A percentile compares a stretch with the other conserved stretches of the same genome.
phyloP scores from a whole-genome alignment of 352 stramenopile genomes.

The Globisporangium solare region DNA sequence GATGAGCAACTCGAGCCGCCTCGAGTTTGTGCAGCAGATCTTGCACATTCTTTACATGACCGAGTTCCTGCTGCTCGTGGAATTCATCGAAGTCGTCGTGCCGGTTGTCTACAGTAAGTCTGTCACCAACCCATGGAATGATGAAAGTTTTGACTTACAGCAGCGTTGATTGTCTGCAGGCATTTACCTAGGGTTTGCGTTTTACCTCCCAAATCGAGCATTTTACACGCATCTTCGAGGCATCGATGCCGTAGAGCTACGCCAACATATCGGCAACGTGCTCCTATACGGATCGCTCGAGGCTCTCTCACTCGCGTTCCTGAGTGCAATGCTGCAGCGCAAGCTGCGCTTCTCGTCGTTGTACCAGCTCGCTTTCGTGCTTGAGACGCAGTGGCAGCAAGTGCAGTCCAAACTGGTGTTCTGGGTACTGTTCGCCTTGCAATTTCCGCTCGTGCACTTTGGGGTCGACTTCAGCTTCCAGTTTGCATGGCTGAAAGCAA shows the following conservation, averaged over 20 bases:
- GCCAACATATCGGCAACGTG: too few species aligned
- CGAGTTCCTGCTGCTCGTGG: slow-evolving; percentile 18
- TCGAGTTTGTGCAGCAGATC: slow-evolving; percentile 2
- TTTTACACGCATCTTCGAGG: too few species aligned
- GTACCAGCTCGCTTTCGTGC: slow-evolving; percentile 17
- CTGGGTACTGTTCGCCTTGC: slow-evolving; percentile 10
- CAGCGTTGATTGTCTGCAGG: background rate
- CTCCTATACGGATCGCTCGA: too few species aligned
- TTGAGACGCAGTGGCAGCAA: slow-evolving; percentile 19
- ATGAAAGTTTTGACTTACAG: too few species aligned
- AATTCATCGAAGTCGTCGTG: slow-evolving; percentile 19
- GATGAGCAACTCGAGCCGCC: background rate
- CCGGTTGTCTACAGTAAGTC: slow-evolving; percentile 19
- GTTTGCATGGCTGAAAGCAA: too few species aligned
- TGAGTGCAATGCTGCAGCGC: slow-evolving; percentile 10
- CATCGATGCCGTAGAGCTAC: too few species aligned
- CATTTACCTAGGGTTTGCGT: background rate
- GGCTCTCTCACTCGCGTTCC: too few species aligned
- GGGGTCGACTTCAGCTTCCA: background rate
- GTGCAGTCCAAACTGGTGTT: slow-evolving; percentile 21
- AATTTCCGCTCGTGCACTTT: slow-evolving; percentile 2
- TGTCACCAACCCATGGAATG: background rate
- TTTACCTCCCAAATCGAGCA: background rate
- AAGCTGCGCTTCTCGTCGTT: slow-evolving; percentile 19
- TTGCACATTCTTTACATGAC: slow-evolving; percentile 13